Base-by-base conservation (phyloP, 352 stramenopile genomes). In the Halophytophthora polymorphica region DNA sequence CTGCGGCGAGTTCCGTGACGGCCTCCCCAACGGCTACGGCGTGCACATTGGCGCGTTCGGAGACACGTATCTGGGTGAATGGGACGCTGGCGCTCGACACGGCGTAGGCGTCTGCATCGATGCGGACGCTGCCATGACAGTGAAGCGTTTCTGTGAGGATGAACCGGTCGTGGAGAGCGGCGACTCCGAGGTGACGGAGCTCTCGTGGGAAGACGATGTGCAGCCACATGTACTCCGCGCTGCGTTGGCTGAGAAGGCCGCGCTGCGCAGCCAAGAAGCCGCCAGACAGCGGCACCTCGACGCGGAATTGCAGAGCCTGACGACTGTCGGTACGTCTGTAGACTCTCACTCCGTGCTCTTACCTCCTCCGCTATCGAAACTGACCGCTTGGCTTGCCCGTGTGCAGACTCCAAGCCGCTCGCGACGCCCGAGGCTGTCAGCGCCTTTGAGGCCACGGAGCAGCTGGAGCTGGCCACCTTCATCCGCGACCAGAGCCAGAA, bases 31-130 rank as follows among this genome's bases (percentile, higher is more conserved):
- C 21, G 77, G 74, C 2, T 69, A 79, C 29, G 77, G 74, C 6
- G 57, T 84, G 6, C 68, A 82, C 36, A 52, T 66, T 1, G 78
- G 68, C 23, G 54, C 63, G 14, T 65, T 83, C 22, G 74, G 67
- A 10, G 45, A 67, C 37, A 71, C 68, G 47, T 79, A 70, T 43
- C 34, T 77, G 12, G 77, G 74, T 0, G 55, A 79, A 14, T 86
- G 71, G 71, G 34, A 45, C 17, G 50, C 69, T 14, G 64, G 60
- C 2, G 58, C 58, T 6, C 74, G 75, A 3, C 50, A 79, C 21
- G 77, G 77, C 21, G 10, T 69, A 1, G 77, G 71, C 2, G 35
- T 86, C 37, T 54, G 17, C 10, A n/a, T 85, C 1, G 53, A 78
- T 14, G 44, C 59, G 8, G 60, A 81, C 17, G 67, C 69, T 10